phyloP scores from a whole-genome alignment of 2,329 filamentous ascomycete genomes.

The Epichloe gansuensis region DNA sequence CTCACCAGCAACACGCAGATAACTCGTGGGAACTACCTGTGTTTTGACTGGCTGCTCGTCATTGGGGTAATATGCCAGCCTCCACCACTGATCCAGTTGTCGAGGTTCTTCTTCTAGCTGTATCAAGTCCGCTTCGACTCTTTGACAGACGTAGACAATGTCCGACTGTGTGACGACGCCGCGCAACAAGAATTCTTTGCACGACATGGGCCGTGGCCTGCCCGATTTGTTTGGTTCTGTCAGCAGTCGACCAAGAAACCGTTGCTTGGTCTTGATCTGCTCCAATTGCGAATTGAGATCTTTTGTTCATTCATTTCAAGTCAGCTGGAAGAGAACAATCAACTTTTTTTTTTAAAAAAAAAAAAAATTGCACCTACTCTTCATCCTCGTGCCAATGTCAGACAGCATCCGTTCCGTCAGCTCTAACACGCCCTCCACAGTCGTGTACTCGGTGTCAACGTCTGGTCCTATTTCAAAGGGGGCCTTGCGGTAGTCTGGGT shows the following conservation, averaged over 20 bases:
- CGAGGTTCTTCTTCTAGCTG: constrained; percentile 24
- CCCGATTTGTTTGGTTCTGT: constrained; percentile 25
- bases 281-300: constrained; percentile 19
- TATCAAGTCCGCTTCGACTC: constrained; percentile 27
- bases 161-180: constrained; percentile 36
- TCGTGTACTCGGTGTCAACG: constrained; percentile 17
- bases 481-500: constrained; percentile 26
- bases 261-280: constrained; percentile 21
- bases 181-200: constrained; percentile 36
- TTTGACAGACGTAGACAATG: constrained; percentile 37
- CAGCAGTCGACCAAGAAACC: constrained; percentile 26
- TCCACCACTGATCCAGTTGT: constrained; percentile 42
- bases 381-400: constrained; percentile 21
- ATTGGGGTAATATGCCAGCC: constrained; percentile 29
- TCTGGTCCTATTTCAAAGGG: constrained; percentile 23
- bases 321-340: neutral
- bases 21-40: constrained; percentile 27
- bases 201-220: constrained; percentile 24
- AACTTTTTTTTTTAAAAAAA: constrained; percentile 5
- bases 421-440: constrained; percentile 21
- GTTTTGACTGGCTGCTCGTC: constrained; percentile 30
- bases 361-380: constrained; percentile 21
- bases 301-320: constrained; percentile 5
- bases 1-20: neutral
- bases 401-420: constrained; percentile 21